Evolutionary conservation across 257 asterid species (phyloP).

Genomic region (Solanum chilense): DNA sequence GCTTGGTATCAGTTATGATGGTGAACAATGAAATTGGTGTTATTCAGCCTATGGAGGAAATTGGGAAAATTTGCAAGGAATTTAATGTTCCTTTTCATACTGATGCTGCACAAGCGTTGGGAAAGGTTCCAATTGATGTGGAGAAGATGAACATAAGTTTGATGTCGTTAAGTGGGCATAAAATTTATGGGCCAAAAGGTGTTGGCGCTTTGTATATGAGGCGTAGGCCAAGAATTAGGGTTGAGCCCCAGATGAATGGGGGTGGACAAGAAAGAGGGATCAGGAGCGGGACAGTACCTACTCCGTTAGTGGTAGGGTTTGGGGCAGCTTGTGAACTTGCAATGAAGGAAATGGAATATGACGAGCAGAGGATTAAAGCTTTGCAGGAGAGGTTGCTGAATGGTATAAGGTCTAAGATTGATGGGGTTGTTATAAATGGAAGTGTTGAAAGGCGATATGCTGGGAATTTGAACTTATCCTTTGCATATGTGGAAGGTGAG

Average conservation of each 20-base stretch:
- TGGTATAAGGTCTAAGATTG: constrained; percentile 59
- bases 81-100: constrained; percentile 72
- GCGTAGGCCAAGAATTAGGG: constrained; percentile 90
- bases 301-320: constrained; percentile 90
- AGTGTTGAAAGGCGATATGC: constrained; percentile 73
- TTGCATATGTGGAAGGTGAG: constrained; percentile 97
- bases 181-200: constrained; percentile 94
- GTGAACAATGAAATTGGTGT: constrained; percentile 98
- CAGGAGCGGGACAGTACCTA: constrained; percentile 93
- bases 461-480: constrained; percentile 87
- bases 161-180: constrained; percentile 97
- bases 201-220: constrained; percentile 86
- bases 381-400: constrained; percentile 61
- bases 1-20: constrained; percentile 86
- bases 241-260: constrained; percentile 96
- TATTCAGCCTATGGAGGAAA: constrained; percentile 82
- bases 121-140: constrained; percentile 83
- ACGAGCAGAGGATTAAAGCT: constrained; percentile 47
- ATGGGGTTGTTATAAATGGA: constrained; percentile 87
- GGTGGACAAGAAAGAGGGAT: constrained; percentile 99
- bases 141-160: constrained; percentile 81
- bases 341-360: constrained; percentile 90
- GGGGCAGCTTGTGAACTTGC: constrained; percentile 94
- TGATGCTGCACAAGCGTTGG: constrained; percentile 92
- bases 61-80: constrained; percentile 82